Conservation (phyloP, 2,329 filamentous ascomycete genomes). For the Colletotrichum noveboracense region DNA sequence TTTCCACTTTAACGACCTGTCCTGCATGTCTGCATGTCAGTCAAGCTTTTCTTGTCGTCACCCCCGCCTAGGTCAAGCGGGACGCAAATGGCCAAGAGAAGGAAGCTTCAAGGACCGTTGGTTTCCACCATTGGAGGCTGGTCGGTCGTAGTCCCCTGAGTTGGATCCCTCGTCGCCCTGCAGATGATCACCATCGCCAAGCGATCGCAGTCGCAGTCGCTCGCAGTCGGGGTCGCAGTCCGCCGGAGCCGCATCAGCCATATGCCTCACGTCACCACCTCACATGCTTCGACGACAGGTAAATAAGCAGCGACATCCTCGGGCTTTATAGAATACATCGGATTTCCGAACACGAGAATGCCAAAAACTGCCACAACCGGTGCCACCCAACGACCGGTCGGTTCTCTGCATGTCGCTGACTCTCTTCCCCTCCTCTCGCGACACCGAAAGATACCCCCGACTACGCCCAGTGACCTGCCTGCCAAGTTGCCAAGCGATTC, state of each 20-base stretch:
- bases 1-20: not conserved
- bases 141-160: not conserved
- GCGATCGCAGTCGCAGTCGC: not conserved
- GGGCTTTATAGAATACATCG: not conserved
- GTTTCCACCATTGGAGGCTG: not conserved
- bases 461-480: not conserved
- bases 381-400: not conserved
- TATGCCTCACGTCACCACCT: not conserved
- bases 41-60: conserved; percentile 1
- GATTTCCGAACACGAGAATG: not conserved
- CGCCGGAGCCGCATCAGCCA: not conserved
- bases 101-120: not conserved
- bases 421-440: not conserved
- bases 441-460: not conserved
- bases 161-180: not conserved
- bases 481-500: not conserved
- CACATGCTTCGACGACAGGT: not conserved
- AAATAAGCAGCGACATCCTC: not conserved
- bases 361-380: not conserved
- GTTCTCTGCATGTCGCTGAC: not conserved
- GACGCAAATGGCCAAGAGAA: not conserved
- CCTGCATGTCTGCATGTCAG: not conserved
- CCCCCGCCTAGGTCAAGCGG: not conserved
- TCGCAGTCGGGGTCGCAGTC: not conserved
- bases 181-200: not conserved